Conservation (phyloP, 2,329 filamentous ascomycete genomes). For the Fulvia fulva region DNA sequence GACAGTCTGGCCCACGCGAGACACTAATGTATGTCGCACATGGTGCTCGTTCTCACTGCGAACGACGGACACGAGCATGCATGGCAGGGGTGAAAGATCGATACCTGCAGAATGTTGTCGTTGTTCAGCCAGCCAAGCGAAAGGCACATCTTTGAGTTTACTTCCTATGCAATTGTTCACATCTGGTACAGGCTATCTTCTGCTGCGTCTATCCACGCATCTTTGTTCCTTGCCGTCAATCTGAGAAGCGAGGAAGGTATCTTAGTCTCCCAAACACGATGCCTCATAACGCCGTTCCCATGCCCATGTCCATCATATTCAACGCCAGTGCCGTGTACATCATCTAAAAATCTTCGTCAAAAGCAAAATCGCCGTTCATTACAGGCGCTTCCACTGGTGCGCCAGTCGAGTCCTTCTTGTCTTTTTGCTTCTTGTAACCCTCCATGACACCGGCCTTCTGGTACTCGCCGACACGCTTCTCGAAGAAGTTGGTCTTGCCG, state of each 20-base stretch:
- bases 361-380: conserved; percentile 71
- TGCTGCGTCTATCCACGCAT: conserved; percentile 8
- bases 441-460: conserved; percentile 99
- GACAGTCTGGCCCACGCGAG: not conserved
- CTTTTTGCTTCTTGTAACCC: conserved; percentile 59
- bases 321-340: conserved; percentile 8
- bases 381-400: conserved; percentile 43
- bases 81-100: not conserved
- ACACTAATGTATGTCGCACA: not conserved
- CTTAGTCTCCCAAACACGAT: conserved; percentile 9
- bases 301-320: conserved; percentile 11
- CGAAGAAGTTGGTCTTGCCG: conserved; percentile 99
- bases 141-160: not conserved
- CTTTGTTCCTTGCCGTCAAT: conserved; percentile 8
- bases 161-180: conserved; percentile 3
- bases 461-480: conserved; percentile 99
- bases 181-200: not conserved
- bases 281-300: conserved; percentile 15
- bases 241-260: conserved; percentile 17
- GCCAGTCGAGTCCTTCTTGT: conserved; percentile 33
- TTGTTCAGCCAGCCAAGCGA: no score
- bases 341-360: conserved; percentile 93
- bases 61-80: not conserved
- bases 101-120: not conserved
- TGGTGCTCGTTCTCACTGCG: not conserved